Conservation (phyloP, 2,329 filamentous ascomycete species). For the Ophiosphaerella herpotricha region DNA sequence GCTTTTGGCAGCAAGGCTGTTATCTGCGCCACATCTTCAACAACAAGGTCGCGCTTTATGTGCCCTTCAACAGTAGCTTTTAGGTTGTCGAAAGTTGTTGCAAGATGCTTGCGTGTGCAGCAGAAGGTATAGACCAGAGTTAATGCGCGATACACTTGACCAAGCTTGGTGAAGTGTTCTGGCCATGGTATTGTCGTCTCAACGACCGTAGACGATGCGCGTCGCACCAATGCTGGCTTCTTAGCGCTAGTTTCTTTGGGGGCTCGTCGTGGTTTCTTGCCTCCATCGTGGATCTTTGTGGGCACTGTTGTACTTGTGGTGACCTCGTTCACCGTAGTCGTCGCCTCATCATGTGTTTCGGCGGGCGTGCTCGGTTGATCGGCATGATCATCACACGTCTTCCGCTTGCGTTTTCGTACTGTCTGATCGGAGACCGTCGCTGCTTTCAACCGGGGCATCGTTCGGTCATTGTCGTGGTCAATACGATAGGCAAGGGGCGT, state of each 20-base stretch:
- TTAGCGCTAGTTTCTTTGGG: constrained; percentile 43
- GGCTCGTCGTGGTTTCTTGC: constrained; percentile 55
- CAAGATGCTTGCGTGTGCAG: constrained; percentile 87
- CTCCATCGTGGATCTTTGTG: constrained; percentile 63
- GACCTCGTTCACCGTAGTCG: constrained; percentile 6
- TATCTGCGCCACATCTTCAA: constrained; percentile 83
- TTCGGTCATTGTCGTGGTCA: constrained; percentile 17
- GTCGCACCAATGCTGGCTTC: constrained; percentile 48
- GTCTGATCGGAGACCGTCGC: constrained; percentile 52
- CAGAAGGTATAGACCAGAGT: constrained; percentile 96
- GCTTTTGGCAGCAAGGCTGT: constrained; percentile 76
- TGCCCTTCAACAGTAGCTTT: constrained; percentile 83
- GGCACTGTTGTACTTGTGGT: constrained; percentile 53
- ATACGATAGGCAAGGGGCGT: not conserved
- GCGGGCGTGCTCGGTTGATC: constrained; percentile 9
- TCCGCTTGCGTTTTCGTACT: constrained; percentile 52
- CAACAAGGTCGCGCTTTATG: constrained; percentile 68
- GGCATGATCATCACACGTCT: constrained; percentile 29
- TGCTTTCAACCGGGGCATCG: constrained; percentile 44
- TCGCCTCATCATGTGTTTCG: constrained; percentile 11
- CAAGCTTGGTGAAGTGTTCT: constrained; percentile 70
- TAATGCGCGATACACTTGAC: constrained; percentile 78
- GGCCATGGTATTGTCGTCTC: constrained; percentile 71
- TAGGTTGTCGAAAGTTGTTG: constrained; percentile 89
- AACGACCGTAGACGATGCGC: constrained; percentile 55